A percentile compares a stretch with the other conserved stretches of the same genome.
Evolutionary conservation across 495 filamentous ascomycete species (phyloP).

Genomic region (Hypoxylon cercidicola): DNA sequence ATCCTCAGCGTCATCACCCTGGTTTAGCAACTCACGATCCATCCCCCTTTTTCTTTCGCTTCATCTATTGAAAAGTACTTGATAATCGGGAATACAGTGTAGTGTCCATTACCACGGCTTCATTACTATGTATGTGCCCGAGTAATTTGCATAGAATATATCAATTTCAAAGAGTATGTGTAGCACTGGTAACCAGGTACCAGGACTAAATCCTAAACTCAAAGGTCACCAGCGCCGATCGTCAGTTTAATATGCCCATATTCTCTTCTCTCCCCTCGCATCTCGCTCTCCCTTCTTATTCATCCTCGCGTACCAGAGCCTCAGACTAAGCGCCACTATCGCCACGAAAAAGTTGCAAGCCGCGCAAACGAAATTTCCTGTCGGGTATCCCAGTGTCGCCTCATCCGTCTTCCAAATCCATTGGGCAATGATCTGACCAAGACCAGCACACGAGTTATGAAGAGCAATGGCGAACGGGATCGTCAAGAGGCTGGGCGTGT

Average conservation of each 20-base stretch:
- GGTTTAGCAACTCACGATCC: too few species aligned
- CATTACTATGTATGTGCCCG: too few species aligned
- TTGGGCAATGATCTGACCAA: slow-evolving; percentile 35
- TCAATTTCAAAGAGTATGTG: too few species aligned
- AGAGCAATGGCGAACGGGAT: slow-evolving; percentile 33
- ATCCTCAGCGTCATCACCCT: too few species aligned
- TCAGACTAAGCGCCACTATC: slow-evolving; percentile 28
- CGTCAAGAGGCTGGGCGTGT: slow-evolving; percentile 28
- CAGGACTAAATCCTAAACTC: too few species aligned
- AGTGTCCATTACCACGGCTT: background rate
- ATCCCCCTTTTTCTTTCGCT: too few species aligned
- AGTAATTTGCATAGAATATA: too few species aligned
- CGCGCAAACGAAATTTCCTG: slow-evolving; percentile 64
- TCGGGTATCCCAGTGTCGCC: slow-evolving; percentile 60
- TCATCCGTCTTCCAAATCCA: slow-evolving; percentile 66
- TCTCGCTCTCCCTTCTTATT: slow-evolving; percentile 25
- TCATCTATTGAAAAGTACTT: too few species aligned
- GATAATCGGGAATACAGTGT: too few species aligned
- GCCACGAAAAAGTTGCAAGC: slow-evolving; percentile 44
- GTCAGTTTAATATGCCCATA: slow-evolving; percentile 31
- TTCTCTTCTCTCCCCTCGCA: slow-evolving; percentile 26
- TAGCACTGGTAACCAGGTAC: too few species aligned
- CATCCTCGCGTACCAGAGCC: slow-evolving; percentile 30
- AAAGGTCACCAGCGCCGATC: too few species aligned
- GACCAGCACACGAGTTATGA: slow-evolving; percentile 33